A percentile compares a stretch with the other conserved stretches of the same genome.
Conservation (phyloP, 371 early-diverging fungal genomes). For the Nosema muscidifuracis region DNA sequence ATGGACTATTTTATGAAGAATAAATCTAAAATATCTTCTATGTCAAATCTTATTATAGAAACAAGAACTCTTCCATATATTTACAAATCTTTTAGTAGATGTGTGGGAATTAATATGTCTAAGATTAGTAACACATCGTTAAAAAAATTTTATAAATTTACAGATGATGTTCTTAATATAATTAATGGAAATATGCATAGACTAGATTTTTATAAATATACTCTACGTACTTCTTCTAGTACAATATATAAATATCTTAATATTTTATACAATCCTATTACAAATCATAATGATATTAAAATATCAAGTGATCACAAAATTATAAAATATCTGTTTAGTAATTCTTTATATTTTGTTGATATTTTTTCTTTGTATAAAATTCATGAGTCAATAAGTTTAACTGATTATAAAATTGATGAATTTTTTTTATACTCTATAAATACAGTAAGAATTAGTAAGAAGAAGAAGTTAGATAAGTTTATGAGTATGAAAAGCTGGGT, state of each 20-base stretch:
- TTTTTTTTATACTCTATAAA: not conserved
- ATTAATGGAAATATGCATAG: slow-evolving; percentile 18
- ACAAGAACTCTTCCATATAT: slow-evolving; percentile 13
- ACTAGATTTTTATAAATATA: not conserved
- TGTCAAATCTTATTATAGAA: slow-evolving; percentile 26
- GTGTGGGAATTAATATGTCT: not conserved
- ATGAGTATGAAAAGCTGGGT: not conserved
- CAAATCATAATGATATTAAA: not conserved
- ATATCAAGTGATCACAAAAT: not conserved
- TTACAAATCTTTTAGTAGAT: not conserved
- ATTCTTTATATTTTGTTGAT: not conserved
- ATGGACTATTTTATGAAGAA: slow-evolving; percentile 8
- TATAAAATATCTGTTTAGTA: not conserved
- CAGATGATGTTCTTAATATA: not conserved
- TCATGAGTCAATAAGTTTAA: not conserved
- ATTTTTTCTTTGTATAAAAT: not conserved
- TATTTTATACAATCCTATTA: not conserved
- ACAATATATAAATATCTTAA: not conserved
- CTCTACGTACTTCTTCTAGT: not conserved
- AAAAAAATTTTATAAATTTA: not conserved
- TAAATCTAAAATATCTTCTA: slow-evolving; percentile 6
- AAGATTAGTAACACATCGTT: not conserved
- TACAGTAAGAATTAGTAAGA: not conserved
- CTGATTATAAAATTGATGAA: not conserved
- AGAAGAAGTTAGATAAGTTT: not conserved